Evolutionary conservation across 1,139 yeast genomes (phyloP).

Genomic region (Neolecta irregularis): DNA sequence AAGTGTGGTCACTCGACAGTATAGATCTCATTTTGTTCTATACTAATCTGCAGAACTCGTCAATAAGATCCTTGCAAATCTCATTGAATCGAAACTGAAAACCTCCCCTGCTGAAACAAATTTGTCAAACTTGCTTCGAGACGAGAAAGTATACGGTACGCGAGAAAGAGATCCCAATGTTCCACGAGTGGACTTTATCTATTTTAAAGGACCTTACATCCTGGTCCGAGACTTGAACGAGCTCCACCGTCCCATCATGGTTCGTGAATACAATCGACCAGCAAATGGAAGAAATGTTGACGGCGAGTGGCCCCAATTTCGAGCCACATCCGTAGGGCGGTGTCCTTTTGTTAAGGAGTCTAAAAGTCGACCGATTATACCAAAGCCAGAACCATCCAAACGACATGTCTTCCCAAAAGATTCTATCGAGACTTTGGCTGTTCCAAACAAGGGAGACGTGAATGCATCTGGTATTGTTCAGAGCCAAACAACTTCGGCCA

Average conservation of each 20-base stretch:
- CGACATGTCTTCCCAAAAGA: background rate
- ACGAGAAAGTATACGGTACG: slow-evolving; percentile 70
- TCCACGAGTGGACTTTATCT: slow-evolving; percentile 67
- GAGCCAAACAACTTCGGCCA: slow-evolving; percentile 8
- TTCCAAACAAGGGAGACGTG: slow-evolving; percentile 5
- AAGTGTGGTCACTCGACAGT: slow-evolving; percentile 75
- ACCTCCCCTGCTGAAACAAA: slow-evolving; percentile 14
- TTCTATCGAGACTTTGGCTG: background rate
- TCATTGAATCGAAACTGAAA: slow-evolving; percentile 34
- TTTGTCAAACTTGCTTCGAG: slow-evolving; percentile 55
- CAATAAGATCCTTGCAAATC: slow-evolving; percentile 50
- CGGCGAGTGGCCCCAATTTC: slow-evolving; percentile 39
- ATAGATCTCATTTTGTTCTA: slow-evolving; percentile 6
- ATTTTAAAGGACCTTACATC: slow-evolving; percentile 60
- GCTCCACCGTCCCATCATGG: slow-evolving; percentile 63
- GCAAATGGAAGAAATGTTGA: slow-evolving; percentile 30
- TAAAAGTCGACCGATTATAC: slow-evolving; percentile 1
- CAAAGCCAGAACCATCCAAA: slow-evolving; percentile 1
- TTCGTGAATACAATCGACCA: slow-evolving; percentile 56
- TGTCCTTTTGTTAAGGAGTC: slow-evolving; percentile 54
- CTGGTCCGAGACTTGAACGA: slow-evolving; percentile 72
- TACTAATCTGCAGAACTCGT: slow-evolving; percentile 34
- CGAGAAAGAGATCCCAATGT: slow-evolving; percentile 81
- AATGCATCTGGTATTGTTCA: slow-evolving; percentile 10
- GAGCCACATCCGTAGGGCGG: slow-evolving; percentile 30